Evolutionary conservation across 148 eudicot genomes (phyloP).

Genomic region (Beta vulgaris): DNA sequence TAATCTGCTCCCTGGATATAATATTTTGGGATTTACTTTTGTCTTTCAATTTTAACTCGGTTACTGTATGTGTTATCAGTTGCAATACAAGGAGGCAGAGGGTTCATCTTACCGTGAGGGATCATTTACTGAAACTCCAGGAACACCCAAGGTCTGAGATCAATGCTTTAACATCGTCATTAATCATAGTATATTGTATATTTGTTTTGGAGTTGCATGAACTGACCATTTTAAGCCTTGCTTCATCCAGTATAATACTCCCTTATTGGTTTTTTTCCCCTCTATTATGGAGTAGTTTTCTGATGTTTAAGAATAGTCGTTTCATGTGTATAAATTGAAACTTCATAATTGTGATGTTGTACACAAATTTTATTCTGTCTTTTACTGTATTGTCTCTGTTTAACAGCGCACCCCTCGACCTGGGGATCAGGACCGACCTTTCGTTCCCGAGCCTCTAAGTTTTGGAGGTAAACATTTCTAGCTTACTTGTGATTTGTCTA

Average conservation of each 20-base stretch:
- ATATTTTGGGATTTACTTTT: background rate
- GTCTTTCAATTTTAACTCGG: constrained; percentile 14
- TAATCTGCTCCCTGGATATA: constrained; percentile 22
- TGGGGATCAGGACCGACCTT: constrained; percentile 76
- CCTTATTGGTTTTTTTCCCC: too few species aligned
- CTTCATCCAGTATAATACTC: background rate
- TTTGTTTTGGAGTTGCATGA: background rate
- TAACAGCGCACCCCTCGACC: constrained; percentile 58
- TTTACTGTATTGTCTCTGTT: constrained; percentile 16
- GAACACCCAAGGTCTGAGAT: constrained; percentile 60
- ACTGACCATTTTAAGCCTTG: background rate
- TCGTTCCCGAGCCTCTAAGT: constrained; percentile 62
- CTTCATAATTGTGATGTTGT: background rate
- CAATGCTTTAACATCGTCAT: background rate
- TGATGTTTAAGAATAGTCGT: background rate
- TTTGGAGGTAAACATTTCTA: constrained; percentile 60
- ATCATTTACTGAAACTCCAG: constrained; percentile 69
- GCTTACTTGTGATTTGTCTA: background rate
- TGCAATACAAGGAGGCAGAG: constrained; percentile 90
- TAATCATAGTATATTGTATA: background rate
- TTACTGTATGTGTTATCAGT: constrained; percentile 36
- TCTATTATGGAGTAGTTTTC: too few species aligned
- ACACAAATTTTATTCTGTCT: background rate
- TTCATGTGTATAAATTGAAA: background rate
- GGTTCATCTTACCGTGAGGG: constrained; percentile 85